phyloP scores from a whole-genome alignment of 768 basidiomycete genomes.

The Amanita exitialis region DNA sequence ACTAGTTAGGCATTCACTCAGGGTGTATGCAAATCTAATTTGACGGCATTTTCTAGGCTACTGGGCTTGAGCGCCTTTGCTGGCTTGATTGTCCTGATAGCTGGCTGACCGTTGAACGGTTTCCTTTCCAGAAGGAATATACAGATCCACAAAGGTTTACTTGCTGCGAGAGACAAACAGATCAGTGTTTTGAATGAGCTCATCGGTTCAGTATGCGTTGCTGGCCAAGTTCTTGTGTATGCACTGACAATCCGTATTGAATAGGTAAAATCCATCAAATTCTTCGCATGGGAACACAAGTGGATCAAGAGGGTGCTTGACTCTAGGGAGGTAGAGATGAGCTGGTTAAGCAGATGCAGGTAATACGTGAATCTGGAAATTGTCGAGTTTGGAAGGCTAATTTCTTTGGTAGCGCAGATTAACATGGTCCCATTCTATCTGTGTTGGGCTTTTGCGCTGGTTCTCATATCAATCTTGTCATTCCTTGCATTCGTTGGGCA shows the following conservation, averaged over 20 bases:
- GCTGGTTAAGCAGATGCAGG: conserved; percentile 66
- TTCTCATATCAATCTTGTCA: too few relatives aligned
- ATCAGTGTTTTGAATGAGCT: too few relatives aligned
- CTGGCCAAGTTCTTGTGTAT: too few relatives aligned
- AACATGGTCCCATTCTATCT: too few relatives aligned
- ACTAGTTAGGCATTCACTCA: conserved; percentile 41
- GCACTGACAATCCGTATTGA: too few relatives aligned
- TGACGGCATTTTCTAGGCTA: conserved; percentile 27
- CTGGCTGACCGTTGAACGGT: conserved; percentile 67
- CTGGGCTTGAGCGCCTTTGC: conserved; percentile 66
- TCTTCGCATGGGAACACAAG: conserved; percentile 73
- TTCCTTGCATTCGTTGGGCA: too few relatives aligned
- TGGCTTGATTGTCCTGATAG: conserved; percentile 57
- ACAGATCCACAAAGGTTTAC: conserved; percentile 42
- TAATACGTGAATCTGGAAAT: not conserved
- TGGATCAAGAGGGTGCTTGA: conserved; percentile 64
- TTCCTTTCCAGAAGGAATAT: conserved; percentile 50
- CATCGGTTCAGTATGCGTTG: too few relatives aligned
- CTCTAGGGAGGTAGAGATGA: conserved; percentile 59
- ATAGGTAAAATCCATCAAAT: conserved; percentile 58
- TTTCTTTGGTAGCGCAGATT: too few relatives aligned
- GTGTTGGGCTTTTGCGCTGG: too few relatives aligned
- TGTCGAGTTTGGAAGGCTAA: too few relatives aligned
- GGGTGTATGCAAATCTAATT: not conserved
- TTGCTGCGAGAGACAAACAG: too few relatives aligned